Evolutionary conservation across 139 green algal genomes (phyloP).

Genomic region (Astrephomene gubernaculifera): DNA sequence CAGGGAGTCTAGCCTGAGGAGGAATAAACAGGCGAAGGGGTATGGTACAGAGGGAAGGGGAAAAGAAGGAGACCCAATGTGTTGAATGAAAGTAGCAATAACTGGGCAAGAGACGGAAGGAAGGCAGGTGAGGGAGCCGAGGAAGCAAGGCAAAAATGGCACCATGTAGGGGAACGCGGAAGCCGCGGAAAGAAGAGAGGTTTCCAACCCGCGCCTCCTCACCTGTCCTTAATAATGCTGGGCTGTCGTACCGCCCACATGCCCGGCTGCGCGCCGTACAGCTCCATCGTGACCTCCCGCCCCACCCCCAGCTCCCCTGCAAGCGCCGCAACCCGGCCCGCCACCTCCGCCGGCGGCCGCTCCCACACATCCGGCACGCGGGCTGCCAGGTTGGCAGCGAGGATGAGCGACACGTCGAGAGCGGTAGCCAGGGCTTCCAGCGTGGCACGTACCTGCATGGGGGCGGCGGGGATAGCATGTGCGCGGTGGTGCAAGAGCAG

Average conservation of each 20-base stretch:
- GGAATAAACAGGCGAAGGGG: too few species aligned
- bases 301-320: constrained; percentile 37
- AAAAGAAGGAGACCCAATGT: too few species aligned
- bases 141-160: too few species aligned
- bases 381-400: constrained; percentile 25
- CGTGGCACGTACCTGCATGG: constrained; percentile 15
- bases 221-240: constrained; percentile 51
- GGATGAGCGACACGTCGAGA: constrained; percentile 13
- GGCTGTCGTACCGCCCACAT: constrained; percentile 52
- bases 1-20: constrained; percentile 18
- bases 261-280: constrained; percentile 40
- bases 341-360: constrained; percentile 35
- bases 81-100: too few species aligned
- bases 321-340: constrained; percentile 38
- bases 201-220: neutral
- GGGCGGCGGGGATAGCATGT: neutral
- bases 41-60: too few species aligned
- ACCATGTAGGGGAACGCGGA: too few species aligned
- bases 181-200: neutral
- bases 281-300: constrained; percentile 8
- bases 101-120: too few species aligned
- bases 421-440: constrained; percentile 38
- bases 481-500: neutral
- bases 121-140: too few species aligned
- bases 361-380: constrained; percentile 53